These are phyloP conservation scores for Yamadazyma taylorii DNA, from an alignment of 1,139 yeast species.

Conservation along the genomic window DNA sequence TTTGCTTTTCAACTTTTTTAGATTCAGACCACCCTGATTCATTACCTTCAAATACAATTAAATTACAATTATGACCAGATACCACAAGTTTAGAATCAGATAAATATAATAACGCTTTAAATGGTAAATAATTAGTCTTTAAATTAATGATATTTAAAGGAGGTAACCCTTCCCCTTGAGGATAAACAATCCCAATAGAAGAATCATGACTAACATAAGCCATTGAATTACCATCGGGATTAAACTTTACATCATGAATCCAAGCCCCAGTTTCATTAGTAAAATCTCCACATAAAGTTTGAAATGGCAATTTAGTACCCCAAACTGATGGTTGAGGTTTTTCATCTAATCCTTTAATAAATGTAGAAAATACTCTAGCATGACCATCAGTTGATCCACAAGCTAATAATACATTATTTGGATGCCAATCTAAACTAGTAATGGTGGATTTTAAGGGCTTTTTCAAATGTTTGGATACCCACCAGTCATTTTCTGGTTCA, in stretches of 20 bases:
- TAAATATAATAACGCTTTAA: slow-evolving; percentile 70
- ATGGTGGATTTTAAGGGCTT: slow-evolving; percentile 89
- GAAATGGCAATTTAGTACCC: slow-evolving; percentile 97
- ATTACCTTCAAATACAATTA: slow-evolving; percentile 77
- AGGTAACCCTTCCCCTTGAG: slow-evolving; percentile 66
- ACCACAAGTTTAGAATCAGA: slow-evolving; percentile 68
- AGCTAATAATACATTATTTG: slow-evolving; percentile 84
- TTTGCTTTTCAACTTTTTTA: slow-evolving; percentile 59
- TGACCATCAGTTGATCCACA: slow-evolving; percentile 96
- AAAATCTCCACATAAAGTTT: slow-evolving; percentile 86
- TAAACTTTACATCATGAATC: slow-evolving; percentile 89
- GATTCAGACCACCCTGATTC: slow-evolving; percentile 67
- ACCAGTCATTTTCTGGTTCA: slow-evolving; percentile 97
- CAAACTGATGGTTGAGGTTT: slow-evolving; percentile 83
- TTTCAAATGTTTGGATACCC: slow-evolving; percentile 97
- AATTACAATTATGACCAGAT: slow-evolving; percentile 93
- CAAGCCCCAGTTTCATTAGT: slow-evolving; percentile 79
- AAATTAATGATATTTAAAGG: slow-evolving; percentile 45
- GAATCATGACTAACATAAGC: slow-evolving; percentile 84
- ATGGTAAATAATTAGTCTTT: slow-evolving; percentile 79
- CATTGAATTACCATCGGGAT: slow-evolving; percentile 74
- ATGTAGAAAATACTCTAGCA: slow-evolving; percentile 91
- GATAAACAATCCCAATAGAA: slow-evolving; percentile 72
- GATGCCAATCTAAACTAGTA: slow-evolving; percentile 89
- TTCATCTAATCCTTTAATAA: slow-evolving; percentile 81